Evolutionary conservation across 805 yeast genomes (phyloP), one percentile per base, ranked within the genome.

Genomic region (Lipomyces sp.): DNA sequence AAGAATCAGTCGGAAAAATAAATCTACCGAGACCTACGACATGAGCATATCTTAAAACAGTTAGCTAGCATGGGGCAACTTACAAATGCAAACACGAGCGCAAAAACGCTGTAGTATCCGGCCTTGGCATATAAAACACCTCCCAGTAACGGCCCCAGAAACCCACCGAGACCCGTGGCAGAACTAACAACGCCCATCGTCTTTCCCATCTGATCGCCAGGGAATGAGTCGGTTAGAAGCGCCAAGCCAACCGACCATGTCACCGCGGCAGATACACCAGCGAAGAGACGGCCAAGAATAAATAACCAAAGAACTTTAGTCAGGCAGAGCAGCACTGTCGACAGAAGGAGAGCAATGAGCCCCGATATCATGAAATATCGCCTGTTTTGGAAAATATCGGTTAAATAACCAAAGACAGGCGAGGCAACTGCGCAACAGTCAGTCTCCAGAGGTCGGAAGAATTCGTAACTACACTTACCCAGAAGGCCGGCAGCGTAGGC

Each of bases 241-340:
- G 80, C 78, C 58, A 77, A 62, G 2, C 80, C 80, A 6, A 75
- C 77, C 2, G 76, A 71, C 80, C 80, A 77, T n/a, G 76, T 77
- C 8, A 76, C 66, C 5, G 75, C 77, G 24, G 72, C 78, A 13
- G 79, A 73, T 3, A 75, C 33, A 5, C 80, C 80, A 58, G 77
- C 79, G 18, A 77, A 59, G 5, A 74, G 50, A 29, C 80, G 72
- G 32, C 78, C 80, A 32, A 73, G 62, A 35, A 73, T 65, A 61
- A 73, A 76, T 33, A 75, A 60, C 57, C 71, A 72, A n/a, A 73
- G 61, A 2, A 65, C 57, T 11, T 59, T 66, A 13, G 77, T 67
- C 53, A 77, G 69, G 39, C 73, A 69, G 8, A 76, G 69, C 54
- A 77, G 64, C 10, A 73, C 57, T 0, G 79, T 77, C 5, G 79